Evolutionary conservation across 2,329 filamentous ascomycete genomes (phyloP).

Genomic region (Ophiostoma populinum): DNA sequence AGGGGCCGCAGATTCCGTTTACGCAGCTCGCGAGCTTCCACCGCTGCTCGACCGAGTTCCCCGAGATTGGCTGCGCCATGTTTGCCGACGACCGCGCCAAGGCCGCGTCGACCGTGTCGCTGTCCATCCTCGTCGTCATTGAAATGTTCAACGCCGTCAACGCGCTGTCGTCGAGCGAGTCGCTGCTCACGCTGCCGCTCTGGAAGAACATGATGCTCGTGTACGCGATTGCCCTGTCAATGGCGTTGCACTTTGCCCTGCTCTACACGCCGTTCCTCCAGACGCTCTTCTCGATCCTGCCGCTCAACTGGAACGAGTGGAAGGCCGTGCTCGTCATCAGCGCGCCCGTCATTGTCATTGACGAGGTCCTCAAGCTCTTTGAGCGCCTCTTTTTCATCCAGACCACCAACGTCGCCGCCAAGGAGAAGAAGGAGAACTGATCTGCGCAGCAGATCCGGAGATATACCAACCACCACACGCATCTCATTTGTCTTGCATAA

Average conservation of each 20-base stretch:
- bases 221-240: conserved; percentile 81
- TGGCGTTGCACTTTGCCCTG: conserved; percentile 87
- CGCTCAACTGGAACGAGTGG: conserved; percentile 77
- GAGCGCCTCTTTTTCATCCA: conserved; percentile 52
- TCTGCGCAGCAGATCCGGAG: conserved; percentile 4
- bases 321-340: conserved; percentile 78
- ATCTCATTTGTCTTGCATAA: no score
- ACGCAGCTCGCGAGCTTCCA: conserved; percentile 87
- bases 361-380: conserved; percentile 65
- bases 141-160: conserved; percentile 99
- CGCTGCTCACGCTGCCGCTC: conserved; percentile 78
- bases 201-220: conserved; percentile 99
- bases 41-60: conserved; percentile 69
- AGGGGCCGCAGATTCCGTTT: conserved; percentile 82
- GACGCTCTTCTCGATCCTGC: conserved; percentile 75
- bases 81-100: conserved; percentile 76
- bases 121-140: conserved; percentile 87
- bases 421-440: conserved; percentile 38
- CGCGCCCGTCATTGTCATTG: conserved; percentile 74
- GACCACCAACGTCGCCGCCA: conserved; percentile 20
- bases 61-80: conserved; percentile 82
- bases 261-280: conserved; percentile 86
- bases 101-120: conserved; percentile 78
- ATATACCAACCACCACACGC: no score
- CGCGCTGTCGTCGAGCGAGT: conserved; percentile 87